Conservation (phyloP, 2,329 filamentous ascomycete genomes). For the Juglanconis juglandina region DNA sequence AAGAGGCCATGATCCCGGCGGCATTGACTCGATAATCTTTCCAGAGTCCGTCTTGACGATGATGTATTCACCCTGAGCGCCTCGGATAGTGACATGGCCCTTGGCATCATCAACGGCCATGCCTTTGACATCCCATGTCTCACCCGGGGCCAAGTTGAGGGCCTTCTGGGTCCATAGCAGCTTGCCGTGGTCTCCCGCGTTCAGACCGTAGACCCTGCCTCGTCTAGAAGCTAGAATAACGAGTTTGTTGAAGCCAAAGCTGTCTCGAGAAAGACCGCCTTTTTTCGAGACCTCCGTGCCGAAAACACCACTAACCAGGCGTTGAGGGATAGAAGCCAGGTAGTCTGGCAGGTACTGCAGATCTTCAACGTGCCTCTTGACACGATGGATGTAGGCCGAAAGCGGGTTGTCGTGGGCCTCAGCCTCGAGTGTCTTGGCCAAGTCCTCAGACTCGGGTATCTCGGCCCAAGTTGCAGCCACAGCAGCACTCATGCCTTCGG, state of each 20-base stretch:
- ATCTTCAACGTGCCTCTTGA: constrained; percentile 77
- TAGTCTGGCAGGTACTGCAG: constrained; percentile 73
- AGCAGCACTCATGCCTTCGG: constrained; percentile 78
- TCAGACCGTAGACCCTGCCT: constrained; percentile 76
- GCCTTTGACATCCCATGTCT: constrained; percentile 64
- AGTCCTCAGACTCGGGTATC: constrained; percentile 65
- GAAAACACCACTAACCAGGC: constrained; percentile 63
- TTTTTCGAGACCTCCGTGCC: constrained; percentile 49
- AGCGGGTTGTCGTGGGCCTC: constrained; percentile 80
- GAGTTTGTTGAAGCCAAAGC: constrained; percentile 86
- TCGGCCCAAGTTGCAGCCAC: constrained; percentile 79
- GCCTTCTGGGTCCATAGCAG: constrained; percentile 73
- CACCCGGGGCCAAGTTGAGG: constrained; percentile 50
- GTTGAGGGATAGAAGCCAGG: constrained; percentile 64
- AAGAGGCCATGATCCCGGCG: constrained; percentile 35
- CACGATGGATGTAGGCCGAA: constrained; percentile 81
- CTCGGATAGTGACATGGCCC: constrained; percentile 56
- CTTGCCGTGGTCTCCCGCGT: constrained; percentile 69
- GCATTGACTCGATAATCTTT: constrained; percentile 43
- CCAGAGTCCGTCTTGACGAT: constrained; percentile 53
- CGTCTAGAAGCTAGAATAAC: constrained; percentile 75
- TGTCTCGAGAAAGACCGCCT: constrained; percentile 59
- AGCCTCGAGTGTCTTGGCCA: constrained; percentile 77
- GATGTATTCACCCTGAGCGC: constrained; percentile 59
- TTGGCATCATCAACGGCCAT: constrained; percentile 59